Evolutionary conservation across 2,329 filamentous ascomycete species (phyloP).

Genomic region (Coleophoma cylindrospora): DNA sequence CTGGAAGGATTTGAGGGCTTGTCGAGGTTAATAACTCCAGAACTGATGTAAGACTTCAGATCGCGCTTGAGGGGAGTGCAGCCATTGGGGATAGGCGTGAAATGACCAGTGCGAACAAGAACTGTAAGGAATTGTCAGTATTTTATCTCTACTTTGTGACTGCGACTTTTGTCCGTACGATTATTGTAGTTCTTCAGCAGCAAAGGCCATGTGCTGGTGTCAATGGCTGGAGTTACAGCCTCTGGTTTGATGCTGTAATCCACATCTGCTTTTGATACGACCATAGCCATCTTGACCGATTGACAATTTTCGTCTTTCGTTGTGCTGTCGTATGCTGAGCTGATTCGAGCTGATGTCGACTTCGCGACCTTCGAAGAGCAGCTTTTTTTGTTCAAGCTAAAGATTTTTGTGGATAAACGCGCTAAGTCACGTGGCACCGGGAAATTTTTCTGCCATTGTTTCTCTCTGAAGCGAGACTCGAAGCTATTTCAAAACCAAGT

Average conservation of each 20-base stretch:
- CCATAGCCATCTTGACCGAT: slow-evolving; percentile 37
- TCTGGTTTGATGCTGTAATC: slow-evolving; percentile 92
- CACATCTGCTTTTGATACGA: slow-evolving; percentile 48
- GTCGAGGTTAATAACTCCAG: slow-evolving; percentile 96
- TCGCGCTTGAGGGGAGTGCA: slow-evolving; percentile 90
- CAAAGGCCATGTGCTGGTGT: slow-evolving; percentile 88
- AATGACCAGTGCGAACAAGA: slow-evolving; percentile 89
- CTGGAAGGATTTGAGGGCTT: slow-evolving; percentile 97
- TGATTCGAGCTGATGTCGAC: slow-evolving; percentile 1
- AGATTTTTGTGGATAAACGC: slow-evolving; percentile 5
- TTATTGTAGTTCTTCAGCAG: slow-evolving; percentile 95
- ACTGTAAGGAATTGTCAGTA: slow-evolving; percentile 46
- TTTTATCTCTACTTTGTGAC: slow-evolving; percentile 3
- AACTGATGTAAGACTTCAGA: slow-evolving; percentile 94
- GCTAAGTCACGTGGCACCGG: background rate
- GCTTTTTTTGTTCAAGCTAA: slow-evolving; percentile 10
- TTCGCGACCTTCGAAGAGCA: slow-evolving; percentile 6
- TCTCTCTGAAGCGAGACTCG: too few species aligned
- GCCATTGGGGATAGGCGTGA: slow-evolving; percentile 92
- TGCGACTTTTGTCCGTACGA: slow-evolving; percentile 48
- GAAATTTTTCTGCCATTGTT: too few species aligned
- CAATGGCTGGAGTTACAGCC: slow-evolving; percentile 68
- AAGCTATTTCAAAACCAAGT: too few species aligned
- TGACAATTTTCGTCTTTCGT: slow-evolving; percentile 8
- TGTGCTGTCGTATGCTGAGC: slow-evolving; percentile 4